Evolutionary conservation across 208 protist species (phyloP), one percentile per base, ranked within the genome.

Genomic region (Trypanosoma rangeli): DNA sequence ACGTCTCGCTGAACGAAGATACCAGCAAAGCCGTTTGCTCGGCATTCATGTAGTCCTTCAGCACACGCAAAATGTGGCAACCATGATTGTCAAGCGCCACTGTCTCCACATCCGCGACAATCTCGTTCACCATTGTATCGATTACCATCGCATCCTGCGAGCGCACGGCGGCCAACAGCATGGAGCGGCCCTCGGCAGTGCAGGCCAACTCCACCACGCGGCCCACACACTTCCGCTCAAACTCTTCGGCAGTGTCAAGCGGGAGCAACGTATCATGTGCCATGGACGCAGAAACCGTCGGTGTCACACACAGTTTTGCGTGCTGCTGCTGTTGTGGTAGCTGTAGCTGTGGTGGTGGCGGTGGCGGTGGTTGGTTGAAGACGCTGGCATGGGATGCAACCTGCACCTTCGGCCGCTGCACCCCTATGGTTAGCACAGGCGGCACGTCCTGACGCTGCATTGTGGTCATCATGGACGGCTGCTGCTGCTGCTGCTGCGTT

Each of bases 31-130:
- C 66, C n/a, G 78, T 83, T 73, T 90, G 86, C 61, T 74, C 83
- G 24, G 73, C 64, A 9, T 61, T 78, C 73, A 79, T 83, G 28
- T 76, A 70, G 62, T 90, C 81, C 22, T 87, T 61, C 12, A 89
- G 50, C 2, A 77, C 75, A 46, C 85, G 86, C 31, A 95, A 64
- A 12, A 95, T 79, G 55, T 95, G 90, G 79, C 90, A 93, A 22
- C 79, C 90, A 62, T 93, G 77, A 18, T 52, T 56, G 67, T 95
- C 87, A 37, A 94, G 78, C 20, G 86, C 86, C 18, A 88, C 75
- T 1, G 59, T 72, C 53, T 86, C 74, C 62, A 95, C 71, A 15
- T 78, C 70, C 26, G 64, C 75, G 35, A 73, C 78, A 29, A 95
- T 63, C 68, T 93, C 85, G 44, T 44, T 59, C 64, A 92, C 73